These are phyloP conservation scores for Talaromyces borbonicus DNA, from an alignment of 495 filamentous ascomycete species.

Conservation along the genomic window DNA sequence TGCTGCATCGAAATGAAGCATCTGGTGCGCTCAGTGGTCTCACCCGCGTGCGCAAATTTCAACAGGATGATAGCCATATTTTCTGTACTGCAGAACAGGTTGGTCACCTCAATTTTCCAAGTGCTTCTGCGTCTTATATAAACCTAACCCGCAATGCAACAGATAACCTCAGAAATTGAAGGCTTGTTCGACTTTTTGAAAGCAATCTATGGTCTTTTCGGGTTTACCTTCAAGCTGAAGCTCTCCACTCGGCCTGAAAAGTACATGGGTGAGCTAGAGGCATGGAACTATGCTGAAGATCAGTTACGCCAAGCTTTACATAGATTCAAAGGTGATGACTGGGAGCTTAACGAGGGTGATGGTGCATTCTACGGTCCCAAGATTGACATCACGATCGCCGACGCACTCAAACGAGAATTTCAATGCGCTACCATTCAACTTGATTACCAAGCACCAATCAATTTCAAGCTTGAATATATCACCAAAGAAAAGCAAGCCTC, in stretches of 20 bases:
- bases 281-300: slow-evolving; percentile 78
- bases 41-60: slow-evolving; percentile 84
- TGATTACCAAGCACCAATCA: slow-evolving; percentile 85
- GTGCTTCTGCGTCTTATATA: neutral
- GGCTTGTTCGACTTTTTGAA: slow-evolving; percentile 83
- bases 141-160: slow-evolving; percentile 10
- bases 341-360: slow-evolving; percentile 86
- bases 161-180: slow-evolving; percentile 74
- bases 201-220: slow-evolving; percentile 77
- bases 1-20: slow-evolving; percentile 89
- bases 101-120: too few species aligned
- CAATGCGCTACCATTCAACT: slow-evolving; percentile 97
- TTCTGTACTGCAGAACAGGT: slow-evolving; percentile 75
- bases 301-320: slow-evolving; percentile 69
- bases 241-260: slow-evolving; percentile 92
- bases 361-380: slow-evolving; percentile 96
- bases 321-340: slow-evolving; percentile 66
- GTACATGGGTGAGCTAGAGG: slow-evolving; percentile 74
- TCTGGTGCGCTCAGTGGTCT: slow-evolving; percentile 85
- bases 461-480: slow-evolving; percentile 77
- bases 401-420: slow-evolving; percentile 66
- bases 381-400: slow-evolving; percentile 86
- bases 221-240: slow-evolving; percentile 93
- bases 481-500: slow-evolving; percentile 50
- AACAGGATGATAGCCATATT: slow-evolving; percentile 93